These are phyloP conservation scores for Priceomyces carsonii DNA, from an alignment of 805 yeast genomes.

Conservation along the genomic window DNA sequence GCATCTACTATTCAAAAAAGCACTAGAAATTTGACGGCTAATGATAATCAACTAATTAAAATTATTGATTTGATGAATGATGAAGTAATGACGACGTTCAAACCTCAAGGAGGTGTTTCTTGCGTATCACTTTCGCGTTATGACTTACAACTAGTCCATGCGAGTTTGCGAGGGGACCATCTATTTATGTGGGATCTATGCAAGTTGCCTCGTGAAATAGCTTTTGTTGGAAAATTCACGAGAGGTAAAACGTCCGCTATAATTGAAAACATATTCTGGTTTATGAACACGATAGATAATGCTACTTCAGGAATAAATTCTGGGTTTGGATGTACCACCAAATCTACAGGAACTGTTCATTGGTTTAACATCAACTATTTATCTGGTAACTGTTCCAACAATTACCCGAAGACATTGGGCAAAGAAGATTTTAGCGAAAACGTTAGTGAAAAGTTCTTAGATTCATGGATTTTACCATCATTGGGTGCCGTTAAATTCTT, in stretches of 20 bases:
- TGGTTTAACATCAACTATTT: conserved; percentile 53
- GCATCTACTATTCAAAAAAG: conserved; percentile 24
- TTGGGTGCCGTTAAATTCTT: conserved; percentile 27
- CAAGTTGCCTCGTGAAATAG: conserved; percentile 48
- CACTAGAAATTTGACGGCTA: conserved; percentile 20
- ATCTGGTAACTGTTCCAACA: conserved; percentile 30
- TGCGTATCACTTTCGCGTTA: conserved; percentile 60
- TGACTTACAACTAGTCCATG: conserved; percentile 56
- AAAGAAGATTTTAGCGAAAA: conserved; percentile 7
- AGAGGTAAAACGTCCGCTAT: conserved; percentile 65
- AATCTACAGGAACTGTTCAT: conserved; percentile 59
- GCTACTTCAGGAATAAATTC: conserved; percentile 28
- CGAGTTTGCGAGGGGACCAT: conserved; percentile 59
- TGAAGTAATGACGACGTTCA: conserved; percentile 43
- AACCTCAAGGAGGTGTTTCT: conserved; percentile 65
- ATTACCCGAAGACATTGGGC: conserved; percentile 27
- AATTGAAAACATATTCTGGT: conserved; percentile 56
- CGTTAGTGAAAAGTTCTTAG: conserved; percentile 23
- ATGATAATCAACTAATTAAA: conserved; percentile 40
- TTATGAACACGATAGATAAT: conserved; percentile 33
- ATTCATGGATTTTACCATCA: conserved; percentile 51
- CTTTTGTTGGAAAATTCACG: conserved; percentile 55
- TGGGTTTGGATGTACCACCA: conserved; percentile 54
- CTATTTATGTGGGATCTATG: conserved; percentile 66
- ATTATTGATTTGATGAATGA: conserved; percentile 49